Conservation (phyloP, 768 basidiomycete genomes). For the Pleurotus cornucopiae region DNA sequence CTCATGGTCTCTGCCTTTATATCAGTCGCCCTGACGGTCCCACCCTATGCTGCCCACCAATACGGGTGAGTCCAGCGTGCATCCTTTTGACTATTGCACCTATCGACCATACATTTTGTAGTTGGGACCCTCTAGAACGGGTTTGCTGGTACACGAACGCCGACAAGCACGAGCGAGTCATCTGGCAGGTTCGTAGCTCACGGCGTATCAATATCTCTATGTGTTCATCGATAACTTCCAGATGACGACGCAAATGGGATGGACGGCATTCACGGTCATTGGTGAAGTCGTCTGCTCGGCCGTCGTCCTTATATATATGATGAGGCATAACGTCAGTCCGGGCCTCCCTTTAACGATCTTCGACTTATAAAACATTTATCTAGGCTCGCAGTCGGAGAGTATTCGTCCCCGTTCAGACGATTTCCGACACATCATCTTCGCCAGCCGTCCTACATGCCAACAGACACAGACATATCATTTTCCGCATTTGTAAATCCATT, state of each 20-base stretch:
- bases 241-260: background rate
- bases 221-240: background rate
- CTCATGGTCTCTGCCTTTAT: slow-evolving; percentile 12
- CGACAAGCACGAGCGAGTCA: slow-evolving; percentile 11
- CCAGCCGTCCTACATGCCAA: too few species aligned
- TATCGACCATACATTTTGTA: background rate
- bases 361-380: too few species aligned
- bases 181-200: slow-evolving; percentile 15
- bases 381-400: too few species aligned
- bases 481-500: too few species aligned
- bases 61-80: slow-evolving; percentile 14
- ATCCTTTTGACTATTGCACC: too few species aligned
- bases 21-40: slow-evolving; percentile 11
- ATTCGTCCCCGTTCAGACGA: too few species aligned
- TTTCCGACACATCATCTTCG: too few species aligned
- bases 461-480: too few species aligned
- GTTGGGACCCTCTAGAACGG: slow-evolving; percentile 17
- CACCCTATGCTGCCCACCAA: slow-evolving; percentile 17
- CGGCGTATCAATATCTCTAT: background rate
- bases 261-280: slow-evolving; percentile 8
- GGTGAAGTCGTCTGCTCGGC: slow-evolving; percentile 7
- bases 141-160: slow-evolving; percentile 19
- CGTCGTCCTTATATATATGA: slow-evolving; percentile 4
- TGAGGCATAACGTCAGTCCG: slow-evolving; percentile 7
- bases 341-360: too few species aligned